Evolutionary conservation across 1,284 basidiomycete species (phyloP).

Genomic region (Peniophora sp.): DNA sequence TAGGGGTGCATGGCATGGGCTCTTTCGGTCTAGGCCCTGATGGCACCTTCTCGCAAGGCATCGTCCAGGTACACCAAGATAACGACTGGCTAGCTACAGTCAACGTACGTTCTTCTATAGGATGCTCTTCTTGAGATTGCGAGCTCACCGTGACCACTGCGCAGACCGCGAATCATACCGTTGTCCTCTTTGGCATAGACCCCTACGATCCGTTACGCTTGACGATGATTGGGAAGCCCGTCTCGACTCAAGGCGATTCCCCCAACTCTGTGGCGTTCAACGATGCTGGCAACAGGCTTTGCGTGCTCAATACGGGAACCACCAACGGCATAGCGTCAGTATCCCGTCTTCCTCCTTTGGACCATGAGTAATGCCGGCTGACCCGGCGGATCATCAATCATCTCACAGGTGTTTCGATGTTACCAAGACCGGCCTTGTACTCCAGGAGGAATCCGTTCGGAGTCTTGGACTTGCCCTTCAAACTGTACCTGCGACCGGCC

Average conservation of each 20-base stretch:
- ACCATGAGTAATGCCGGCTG: too few relatives aligned
- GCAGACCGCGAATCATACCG: constrained; percentile 35
- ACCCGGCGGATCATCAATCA: not conserved
- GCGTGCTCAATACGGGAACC: constrained; percentile 33
- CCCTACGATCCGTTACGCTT: constrained; percentile 26
- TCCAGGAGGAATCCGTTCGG: constrained; percentile 28
- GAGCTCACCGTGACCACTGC: too few relatives aligned
- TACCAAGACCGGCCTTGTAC: constrained; percentile 24
- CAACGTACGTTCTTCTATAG: constrained; percentile 25
- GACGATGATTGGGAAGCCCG: constrained; percentile 27
- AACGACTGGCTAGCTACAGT: constrained; percentile 28
- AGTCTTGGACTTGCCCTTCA: constrained; percentile 29
- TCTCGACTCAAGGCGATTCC: constrained; percentile 32
- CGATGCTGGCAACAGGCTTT: constrained; percentile 25
- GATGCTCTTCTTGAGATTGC: too few relatives aligned
- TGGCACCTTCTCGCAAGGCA: constrained; percentile 31
- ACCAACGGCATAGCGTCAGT: constrained; percentile 32
- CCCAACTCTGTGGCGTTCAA: constrained; percentile 33
- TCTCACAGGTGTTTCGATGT: constrained; percentile 28
- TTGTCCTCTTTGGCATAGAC: constrained; percentile 32
- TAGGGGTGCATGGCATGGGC: constrained; percentile 25
- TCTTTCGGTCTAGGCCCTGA: constrained; percentile 23
- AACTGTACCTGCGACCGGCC: constrained; percentile 25
- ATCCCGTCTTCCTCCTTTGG: too few relatives aligned
- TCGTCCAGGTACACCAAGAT: constrained; percentile 25